phyloP scores from a whole-genome alignment of 169 alveolate species.

The Plasmodium gaboni region DNA sequence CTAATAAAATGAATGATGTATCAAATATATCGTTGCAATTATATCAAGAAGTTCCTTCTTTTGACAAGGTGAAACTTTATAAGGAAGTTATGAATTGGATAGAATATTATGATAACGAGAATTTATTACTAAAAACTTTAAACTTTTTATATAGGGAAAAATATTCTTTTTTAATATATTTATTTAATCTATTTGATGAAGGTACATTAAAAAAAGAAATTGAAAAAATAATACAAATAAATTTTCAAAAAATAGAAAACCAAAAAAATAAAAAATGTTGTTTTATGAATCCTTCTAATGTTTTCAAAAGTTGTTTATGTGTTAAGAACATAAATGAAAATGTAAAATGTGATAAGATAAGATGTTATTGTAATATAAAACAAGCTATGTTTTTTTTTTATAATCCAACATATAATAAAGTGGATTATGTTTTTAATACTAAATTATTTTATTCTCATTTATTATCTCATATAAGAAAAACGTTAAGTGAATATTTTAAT shows the following conservation, averaged over 20 bases:
- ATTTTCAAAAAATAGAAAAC: slow-evolving; percentile 30
- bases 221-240: slow-evolving; percentile 26
- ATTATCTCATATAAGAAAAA: slow-evolving; percentile 44
- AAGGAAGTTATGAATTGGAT: not conserved
- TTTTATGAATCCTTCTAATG: slow-evolving; percentile 24
- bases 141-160: slow-evolving; percentile 39
- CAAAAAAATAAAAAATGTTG: slow-evolving; percentile 44
- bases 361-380: slow-evolving; percentile 57
- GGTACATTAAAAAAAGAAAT: slow-evolving; percentile 17
- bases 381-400: slow-evolving; percentile 36
- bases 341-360: slow-evolving; percentile 28
- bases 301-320: slow-evolving; percentile 46
- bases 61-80: slow-evolving; percentile 17
- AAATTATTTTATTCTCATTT: slow-evolving; percentile 50
- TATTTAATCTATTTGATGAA: slow-evolving; percentile 12
- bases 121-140: slow-evolving; percentile 16
- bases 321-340: slow-evolving; percentile 34
- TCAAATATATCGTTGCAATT: not conserved
- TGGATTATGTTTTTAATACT: slow-evolving; percentile 15
- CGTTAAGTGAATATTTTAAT: slow-evolving; percentile 27
- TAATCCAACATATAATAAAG: slow-evolving; percentile 9
- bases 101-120: slow-evolving; percentile 8
- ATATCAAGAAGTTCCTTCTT: not conserved
- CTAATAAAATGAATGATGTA: not conserved
- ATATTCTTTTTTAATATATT: slow-evolving; percentile 17